Conservation (phyloP, 306 rosid genomes). For the Vicia faba region DNA sequence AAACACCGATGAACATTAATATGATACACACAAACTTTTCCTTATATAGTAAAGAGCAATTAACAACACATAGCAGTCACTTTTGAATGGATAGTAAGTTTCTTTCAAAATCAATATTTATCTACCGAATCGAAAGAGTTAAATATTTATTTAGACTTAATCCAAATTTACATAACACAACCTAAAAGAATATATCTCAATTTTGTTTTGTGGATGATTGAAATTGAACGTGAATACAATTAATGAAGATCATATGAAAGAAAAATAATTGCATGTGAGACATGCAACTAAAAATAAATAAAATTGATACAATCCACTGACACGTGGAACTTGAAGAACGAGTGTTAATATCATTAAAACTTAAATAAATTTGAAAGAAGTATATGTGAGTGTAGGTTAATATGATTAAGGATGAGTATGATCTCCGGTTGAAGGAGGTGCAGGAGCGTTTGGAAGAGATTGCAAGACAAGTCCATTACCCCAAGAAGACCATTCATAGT, state of each 20-base stretch:
- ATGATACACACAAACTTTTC: too few species aligned
- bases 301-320: neutral
- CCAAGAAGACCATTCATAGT: constrained; percentile 3
- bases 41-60: too few species aligned
- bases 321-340: too few species aligned
- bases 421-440: neutral
- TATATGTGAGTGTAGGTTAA: too few species aligned
- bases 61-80: too few species aligned
- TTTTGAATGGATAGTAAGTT: too few species aligned
- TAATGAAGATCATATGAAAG: neutral
- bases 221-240: constrained; percentile 34
- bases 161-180: neutral
- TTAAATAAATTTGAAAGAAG: too few species aligned
- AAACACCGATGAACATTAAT: too few species aligned
- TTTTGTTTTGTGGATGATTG: neutral
- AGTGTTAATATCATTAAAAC: too few species aligned
- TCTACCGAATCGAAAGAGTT: neutral
- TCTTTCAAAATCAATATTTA: too few species aligned
- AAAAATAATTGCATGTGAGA: constrained; percentile 14
- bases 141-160: too few species aligned
- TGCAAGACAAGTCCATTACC: constrained; percentile 29
- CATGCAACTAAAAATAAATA: constrained; percentile 8
- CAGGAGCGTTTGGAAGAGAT: constrained; percentile 30
- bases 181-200: neutral
- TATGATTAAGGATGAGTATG: constrained; percentile 21